These are phyloP conservation scores for Purshia tridentata DNA, from an alignment of 306 rosid genomes.

Conservation along the genomic window DNA sequence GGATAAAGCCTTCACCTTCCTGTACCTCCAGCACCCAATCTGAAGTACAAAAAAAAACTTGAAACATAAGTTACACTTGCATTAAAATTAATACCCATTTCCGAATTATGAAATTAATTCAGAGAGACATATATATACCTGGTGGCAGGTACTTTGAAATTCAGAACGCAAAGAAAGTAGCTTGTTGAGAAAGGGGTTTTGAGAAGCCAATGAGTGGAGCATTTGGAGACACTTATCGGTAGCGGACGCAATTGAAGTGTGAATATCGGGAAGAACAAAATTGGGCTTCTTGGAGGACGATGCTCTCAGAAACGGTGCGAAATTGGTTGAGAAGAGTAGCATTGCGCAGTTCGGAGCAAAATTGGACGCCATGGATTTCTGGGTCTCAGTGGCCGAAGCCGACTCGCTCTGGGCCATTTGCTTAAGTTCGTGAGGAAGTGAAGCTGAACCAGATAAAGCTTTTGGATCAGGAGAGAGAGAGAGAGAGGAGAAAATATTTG, in stretches of 20 bases:
- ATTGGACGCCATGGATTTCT: slow-evolving; percentile 20
- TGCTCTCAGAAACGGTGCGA: slow-evolving; percentile 44
- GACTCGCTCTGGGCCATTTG: slow-evolving; percentile 52
- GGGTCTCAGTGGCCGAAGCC: slow-evolving; percentile 28
- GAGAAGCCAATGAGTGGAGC: slow-evolving; percentile 49
- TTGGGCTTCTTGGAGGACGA: slow-evolving; percentile 32
- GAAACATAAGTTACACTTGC: not conserved
- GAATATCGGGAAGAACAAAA: slow-evolving; percentile 41
- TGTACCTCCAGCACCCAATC: slow-evolving; percentile 49
- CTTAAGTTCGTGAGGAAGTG: not conserved
- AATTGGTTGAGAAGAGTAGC: slow-evolving; percentile 48
- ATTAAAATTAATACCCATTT: too few species aligned
- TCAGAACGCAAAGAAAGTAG: slow-evolving; percentile 43
- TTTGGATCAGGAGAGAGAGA: slow-evolving; percentile 11
- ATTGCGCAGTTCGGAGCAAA: slow-evolving; percentile 33
- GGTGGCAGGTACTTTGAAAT: slow-evolving; percentile 46
- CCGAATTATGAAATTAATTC: not conserved
- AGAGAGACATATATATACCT: slow-evolving; percentile 37
- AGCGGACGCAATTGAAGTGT: slow-evolving; percentile 29
- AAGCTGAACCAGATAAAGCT: slow-evolving; percentile 36
- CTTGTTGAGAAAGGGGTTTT: slow-evolving; percentile 55
- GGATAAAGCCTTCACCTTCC: slow-evolving; percentile 31
- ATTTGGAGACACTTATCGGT: slow-evolving; percentile 35
- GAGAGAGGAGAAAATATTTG: not conserved
- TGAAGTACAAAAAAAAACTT: slow-evolving; percentile 25